Evolutionary conservation across 2,329 filamentous ascomycete species (phyloP), one percentile per base, ranked within the genome.

Genomic region (Trichoderma harzianum): DNA sequence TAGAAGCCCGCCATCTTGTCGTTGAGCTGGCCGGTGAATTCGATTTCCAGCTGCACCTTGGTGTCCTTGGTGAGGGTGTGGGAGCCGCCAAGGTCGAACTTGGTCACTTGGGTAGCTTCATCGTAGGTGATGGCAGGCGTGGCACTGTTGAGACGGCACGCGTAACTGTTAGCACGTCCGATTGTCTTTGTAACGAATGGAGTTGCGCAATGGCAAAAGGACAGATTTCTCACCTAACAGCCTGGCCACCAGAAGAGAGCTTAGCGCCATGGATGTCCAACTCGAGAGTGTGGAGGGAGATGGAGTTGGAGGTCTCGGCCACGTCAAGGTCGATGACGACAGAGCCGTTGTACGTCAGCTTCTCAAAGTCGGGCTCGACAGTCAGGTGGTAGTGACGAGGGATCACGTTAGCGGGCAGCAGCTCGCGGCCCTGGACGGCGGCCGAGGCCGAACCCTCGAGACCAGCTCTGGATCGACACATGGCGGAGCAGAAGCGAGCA

Each of bases 1-100:
- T 98, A 98, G 88, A 98, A 98, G 62, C 95, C 95, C 63, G 95
- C 95, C 94, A 98, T 97, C 83, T 96, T 95, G 81, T 97, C 93
- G 82, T 97, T 97, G 78, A 97, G 84, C 57, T 86, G 87, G 53
- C 94, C 94, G 11, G 89, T 91, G 82, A 97, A 97, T 58, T 81
- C 80, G 72, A 87, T 82, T 43, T 81, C 81, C 68, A 76, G 89
- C 89, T 78, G 90, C 24, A 92, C 93, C 85, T 94, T 95, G 78
- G 88, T 87, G 28, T 93, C 94, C 74, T 92, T 92, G 26, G 89
- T 82, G 73, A 98, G 85, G 61, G 71, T 55, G 26, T 63, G 55
- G 34, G 86, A 87, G 79, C 94, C 87, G 75, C 90, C 87, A 79
- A 98, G 94, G 76, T 89, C 89, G 80, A 98, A 87, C 78, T 90